Evolutionary conservation across 768 basidiomycete species (phyloP).

Genomic region (Royoungia palumana): DNA sequence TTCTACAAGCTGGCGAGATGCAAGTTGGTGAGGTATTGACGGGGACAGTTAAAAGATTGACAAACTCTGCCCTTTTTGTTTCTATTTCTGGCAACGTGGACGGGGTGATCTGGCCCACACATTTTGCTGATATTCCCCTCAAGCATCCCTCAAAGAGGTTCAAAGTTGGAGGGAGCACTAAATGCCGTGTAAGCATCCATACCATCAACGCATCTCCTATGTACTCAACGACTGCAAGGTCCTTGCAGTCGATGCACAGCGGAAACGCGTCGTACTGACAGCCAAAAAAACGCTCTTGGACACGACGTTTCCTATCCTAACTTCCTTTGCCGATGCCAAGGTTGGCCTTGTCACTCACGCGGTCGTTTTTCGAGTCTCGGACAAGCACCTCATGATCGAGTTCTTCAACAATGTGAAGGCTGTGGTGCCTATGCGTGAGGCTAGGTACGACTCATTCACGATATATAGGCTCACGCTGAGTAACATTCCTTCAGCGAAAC

Average conservation of each 20-base stretch:
- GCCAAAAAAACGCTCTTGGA: conserved; percentile 89
- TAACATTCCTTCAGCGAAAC: conserved; percentile 55
- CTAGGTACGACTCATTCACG: conserved; percentile 52
- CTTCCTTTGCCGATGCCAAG: conserved; percentile 61
- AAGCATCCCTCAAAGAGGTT: conserved; percentile 93
- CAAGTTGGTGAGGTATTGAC: conserved; percentile 83
- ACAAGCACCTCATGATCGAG: conserved; percentile 80
- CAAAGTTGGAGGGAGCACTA: conserved; percentile 76
- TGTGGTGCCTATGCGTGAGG: conserved; percentile 74
- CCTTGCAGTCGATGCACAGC: conserved; percentile 74
- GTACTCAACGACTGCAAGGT: conserved; percentile 46
- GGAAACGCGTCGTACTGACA: conserved; percentile 80
- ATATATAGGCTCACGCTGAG: background rate
- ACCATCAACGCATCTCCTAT: background rate
- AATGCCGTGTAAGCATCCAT: conserved; percentile 67
- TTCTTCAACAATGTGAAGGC: conserved; percentile 90
- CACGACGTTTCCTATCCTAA: conserved; percentile 68
- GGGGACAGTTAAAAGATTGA: conserved; percentile 83
- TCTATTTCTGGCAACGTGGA: conserved; percentile 85
- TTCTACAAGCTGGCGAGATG: conserved; percentile 78
- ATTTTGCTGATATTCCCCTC: conserved; percentile 92
- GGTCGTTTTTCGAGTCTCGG: conserved; percentile 78
- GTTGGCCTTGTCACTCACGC: conserved; percentile 74
- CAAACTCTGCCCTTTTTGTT: conserved; percentile 78
- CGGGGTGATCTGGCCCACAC: conserved; percentile 90